Base-by-base conservation (phyloP, 306 rosid species). In the Alnus rubra region DNA sequence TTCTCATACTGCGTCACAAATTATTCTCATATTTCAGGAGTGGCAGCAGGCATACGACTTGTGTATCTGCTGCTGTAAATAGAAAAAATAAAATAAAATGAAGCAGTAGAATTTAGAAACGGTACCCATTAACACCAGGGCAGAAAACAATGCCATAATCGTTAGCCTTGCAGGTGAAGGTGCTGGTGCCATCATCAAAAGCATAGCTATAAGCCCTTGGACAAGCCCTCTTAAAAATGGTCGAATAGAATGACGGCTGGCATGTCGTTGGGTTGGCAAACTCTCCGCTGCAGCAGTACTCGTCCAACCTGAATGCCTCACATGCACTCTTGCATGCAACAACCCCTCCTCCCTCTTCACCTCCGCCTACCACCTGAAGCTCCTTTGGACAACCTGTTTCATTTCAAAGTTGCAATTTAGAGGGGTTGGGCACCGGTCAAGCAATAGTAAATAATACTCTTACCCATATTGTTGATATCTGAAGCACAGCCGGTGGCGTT, bases 121-220 rank as follows among this genome's bases (percentile, higher is more conserved):
- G 44, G 49, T 83, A 91, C 97, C 88, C 83, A 30, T 73, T 73
- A 62, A 67, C 55, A 56, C 71, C 68, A 72, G 97, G 97, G 73
- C 98, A 94, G 77, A 94, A 94, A 54, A 92, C 71, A 77, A 94
- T 81, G 81, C 87, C 84, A 76, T 94, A 94, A 68, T 90, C 89
- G 78, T 71, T 76, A 53, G 98, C 98, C 77, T 90, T 94, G 91
- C 97, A 94, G 39, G 97, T 89, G 79, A 92, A 94, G 74, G 92
- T 92, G 88, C 98, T 94, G 14, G 90, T 90, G 70, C 92, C 94
- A 81, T 94, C 98, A 71, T 94, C 97, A 80, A 84, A 94, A 60
- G 98, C 97, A 75, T 90, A 94, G 79, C 98, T 94, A 68, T 94
- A 94, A 39, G 97, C 98, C 74, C 84, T 92, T 14, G 97, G 98